Conservation (phyloP, 108 stramenopile genomes). For the Fragilaria crotonensis region DNA sequence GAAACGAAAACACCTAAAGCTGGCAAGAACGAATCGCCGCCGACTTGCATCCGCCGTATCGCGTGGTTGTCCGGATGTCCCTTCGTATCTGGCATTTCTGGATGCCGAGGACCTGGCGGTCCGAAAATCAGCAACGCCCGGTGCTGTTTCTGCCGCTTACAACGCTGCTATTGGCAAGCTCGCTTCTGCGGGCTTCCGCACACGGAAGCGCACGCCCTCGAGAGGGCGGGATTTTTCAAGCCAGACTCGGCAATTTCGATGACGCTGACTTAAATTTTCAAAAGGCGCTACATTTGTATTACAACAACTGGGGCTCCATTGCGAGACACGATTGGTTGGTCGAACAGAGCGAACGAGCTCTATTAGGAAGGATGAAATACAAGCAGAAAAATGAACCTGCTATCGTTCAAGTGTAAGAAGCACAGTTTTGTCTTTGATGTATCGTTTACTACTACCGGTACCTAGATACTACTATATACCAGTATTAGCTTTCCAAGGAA, state of each 20-base stretch:
- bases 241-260: neutral
- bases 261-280: neutral
- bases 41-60: neutral
- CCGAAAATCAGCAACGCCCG: neutral
- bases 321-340: neutral
- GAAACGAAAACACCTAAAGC: neutral
- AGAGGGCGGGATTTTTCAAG: neutral
- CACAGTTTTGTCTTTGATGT: too few relatives aligned
- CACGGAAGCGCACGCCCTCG: neutral
- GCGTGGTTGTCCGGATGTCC: neutral
- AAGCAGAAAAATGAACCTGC: too few relatives aligned
- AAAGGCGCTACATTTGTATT: neutral
- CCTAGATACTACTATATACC: too few relatives aligned
- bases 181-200: neutral
- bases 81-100: neutral
- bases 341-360: neutral
- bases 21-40: neutral
- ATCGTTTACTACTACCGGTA: too few relatives aligned
- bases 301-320: neutral
- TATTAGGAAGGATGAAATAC: too few relatives aligned
- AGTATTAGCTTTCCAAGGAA: too few relatives aligned
- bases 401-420: too few relatives aligned
- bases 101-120: neutral
- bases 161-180: neutral
- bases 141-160: neutral